Percentiles rank a stretch among this genome's conserved stretches.
phyloP scores from a whole-genome alignment of 2,329 filamentous ascomycete species.

The Zalaria sp. region DNA sequence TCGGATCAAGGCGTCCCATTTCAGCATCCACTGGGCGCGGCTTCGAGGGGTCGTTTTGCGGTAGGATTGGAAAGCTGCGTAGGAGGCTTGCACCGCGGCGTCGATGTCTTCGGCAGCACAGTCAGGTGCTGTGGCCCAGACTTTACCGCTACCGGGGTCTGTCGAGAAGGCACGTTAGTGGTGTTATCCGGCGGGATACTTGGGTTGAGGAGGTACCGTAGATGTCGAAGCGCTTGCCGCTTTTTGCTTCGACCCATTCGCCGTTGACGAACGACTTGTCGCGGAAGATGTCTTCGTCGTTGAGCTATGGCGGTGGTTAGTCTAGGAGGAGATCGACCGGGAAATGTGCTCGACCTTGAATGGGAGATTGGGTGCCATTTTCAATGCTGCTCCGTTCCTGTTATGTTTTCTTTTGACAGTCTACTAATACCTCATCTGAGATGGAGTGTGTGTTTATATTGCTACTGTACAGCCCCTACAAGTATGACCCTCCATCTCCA shows the following conservation, averaged over 20 bases:
- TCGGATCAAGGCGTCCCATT: conserved; percentile 51
- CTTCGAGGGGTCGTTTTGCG: conserved; percentile 45
- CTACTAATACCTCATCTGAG: background rate
- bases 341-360: conserved; percentile 24
- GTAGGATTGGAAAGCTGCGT: conserved; percentile 47
- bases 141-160: conserved; percentile 38
- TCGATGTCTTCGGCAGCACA: conserved; percentile 46
- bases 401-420: background rate
- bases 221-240: conserved; percentile 43
- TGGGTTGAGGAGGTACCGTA: conserved; percentile 23
- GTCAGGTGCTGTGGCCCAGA: conserved; percentile 33
- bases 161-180: background rate
- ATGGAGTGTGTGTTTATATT: background rate
- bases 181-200: background rate
- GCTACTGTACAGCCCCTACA: background rate
- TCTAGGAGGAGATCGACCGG: background rate
- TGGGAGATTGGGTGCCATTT: conserved; percentile 21
- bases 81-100: conserved; percentile 42
- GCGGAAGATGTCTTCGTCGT: conserved; percentile 39
- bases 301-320: conserved; percentile 25
- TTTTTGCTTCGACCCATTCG: conserved; percentile 42
- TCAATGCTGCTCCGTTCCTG: background rate
- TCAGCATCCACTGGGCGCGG: conserved; percentile 47
- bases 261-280: conserved; percentile 40
- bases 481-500: background rate